Evolutionary conservation across 495 filamentous ascomycete genomes (phyloP).

Genomic region (Aspergillus conjunctus): DNA sequence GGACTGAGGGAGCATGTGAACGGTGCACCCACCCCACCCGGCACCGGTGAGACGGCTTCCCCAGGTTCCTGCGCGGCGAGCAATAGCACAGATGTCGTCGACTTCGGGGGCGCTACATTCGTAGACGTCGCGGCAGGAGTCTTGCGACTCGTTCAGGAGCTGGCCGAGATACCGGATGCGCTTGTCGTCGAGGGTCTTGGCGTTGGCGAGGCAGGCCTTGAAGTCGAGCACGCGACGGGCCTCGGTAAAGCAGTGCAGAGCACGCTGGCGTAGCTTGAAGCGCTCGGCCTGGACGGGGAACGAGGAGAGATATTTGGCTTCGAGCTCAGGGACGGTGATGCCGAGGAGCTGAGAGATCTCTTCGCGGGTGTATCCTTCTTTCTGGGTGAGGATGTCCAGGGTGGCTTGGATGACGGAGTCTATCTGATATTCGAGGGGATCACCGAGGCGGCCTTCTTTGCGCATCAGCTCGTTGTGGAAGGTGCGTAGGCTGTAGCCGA

Average conservation of each 20-base stretch:
- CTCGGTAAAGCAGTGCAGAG: slow-evolving; percentile 87
- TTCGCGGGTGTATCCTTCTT: slow-evolving; percentile 83
- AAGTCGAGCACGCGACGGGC: slow-evolving; percentile 85
- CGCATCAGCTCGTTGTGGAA: slow-evolving; percentile 82
- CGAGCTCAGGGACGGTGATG: slow-evolving; percentile 68
- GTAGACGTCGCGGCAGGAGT: slow-evolving; percentile 79
- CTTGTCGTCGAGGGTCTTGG: slow-evolving; percentile 54
- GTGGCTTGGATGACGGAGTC: slow-evolving; percentile 65
- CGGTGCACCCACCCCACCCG: slow-evolving; percentile 95
- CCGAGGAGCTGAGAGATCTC: slow-evolving; percentile 77
- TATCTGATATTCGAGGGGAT: slow-evolving; percentile 66
- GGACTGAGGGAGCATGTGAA: slow-evolving; percentile 85
- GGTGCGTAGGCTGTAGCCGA: slow-evolving; percentile 80
- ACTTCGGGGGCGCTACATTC: slow-evolving; percentile 90
- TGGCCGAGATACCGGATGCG: slow-evolving; percentile 74
- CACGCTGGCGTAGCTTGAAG: slow-evolving; percentile 87
- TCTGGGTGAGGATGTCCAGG: slow-evolving; percentile 64
- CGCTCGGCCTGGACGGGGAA: slow-evolving; percentile 85
- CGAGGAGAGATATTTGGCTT: slow-evolving; percentile 71
- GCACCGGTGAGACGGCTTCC: slow-evolving; percentile 90
- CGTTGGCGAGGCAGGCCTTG: slow-evolving; percentile 64
- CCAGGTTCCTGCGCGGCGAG: slow-evolving; percentile 73
- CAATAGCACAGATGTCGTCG: slow-evolving; percentile 82
- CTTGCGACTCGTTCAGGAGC: slow-evolving; percentile 86
- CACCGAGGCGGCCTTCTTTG: slow-evolving; percentile 56